Evolutionary conservation across 805 yeast genomes (phyloP), one percentile per base, ranked within the genome.

Genomic region (Barnettozyma vustinii): DNA sequence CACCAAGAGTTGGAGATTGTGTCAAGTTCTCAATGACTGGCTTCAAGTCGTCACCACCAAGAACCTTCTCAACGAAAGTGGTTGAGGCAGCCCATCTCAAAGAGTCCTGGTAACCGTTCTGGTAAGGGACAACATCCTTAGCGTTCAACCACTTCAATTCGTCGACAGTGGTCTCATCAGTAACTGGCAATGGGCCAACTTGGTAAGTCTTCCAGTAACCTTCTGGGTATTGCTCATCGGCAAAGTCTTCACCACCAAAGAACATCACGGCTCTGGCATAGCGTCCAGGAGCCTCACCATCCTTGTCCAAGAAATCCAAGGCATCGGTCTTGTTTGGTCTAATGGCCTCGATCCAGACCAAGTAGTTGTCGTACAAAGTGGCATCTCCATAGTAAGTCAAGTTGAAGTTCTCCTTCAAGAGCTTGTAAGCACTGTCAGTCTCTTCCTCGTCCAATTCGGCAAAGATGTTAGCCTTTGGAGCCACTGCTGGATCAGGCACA

Each of bases 301-400:
- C 48, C 21, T 37, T 35, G 43, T 60, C 64, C 52, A 61, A 48
- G 47, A 52, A 59, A 2, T 33, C 43, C 9, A 58, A n/a, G n/a
- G 63, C 65, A 45, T 53, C 63, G 4, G 65, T 55, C 48, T 61
- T 60, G 54, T 60, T 60, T 46, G 64, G 65, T 40, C 56, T 48
- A 21, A 60, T 37, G 2, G 50, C 42, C 49, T 58, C 62, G 19
- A 58, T 50, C 62, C 62, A 58, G 49, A 56, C 53, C 19, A 54
- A 39, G 44, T 48, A 58, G 51, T 58, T 58, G 36, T 58, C 62
- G 27, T 53, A 58, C 4, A 48, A n/a, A 5, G 62, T 52, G 10
- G 62, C 58, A 42, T 58, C 42, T n/a, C 43, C 50, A 33, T 44
- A 48, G 13, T 46, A 26, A 4, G 62, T 58, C 43, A 58, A 40